Base-by-base conservation (phyloP, 1,284 basidiomycete species). In the Leccinum subspadiceum region DNA sequence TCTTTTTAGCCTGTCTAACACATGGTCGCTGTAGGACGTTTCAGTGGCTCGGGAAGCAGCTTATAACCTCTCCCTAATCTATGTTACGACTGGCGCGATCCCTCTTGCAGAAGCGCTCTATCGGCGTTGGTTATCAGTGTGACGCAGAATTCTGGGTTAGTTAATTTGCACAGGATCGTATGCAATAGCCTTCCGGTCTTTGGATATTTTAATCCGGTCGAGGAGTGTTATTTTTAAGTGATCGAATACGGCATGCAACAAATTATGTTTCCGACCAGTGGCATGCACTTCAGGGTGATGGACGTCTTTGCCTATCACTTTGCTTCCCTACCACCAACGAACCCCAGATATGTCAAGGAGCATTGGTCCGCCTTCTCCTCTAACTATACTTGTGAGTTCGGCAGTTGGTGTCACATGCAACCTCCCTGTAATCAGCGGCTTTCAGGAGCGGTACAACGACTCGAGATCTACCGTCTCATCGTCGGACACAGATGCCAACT, bases 21-120 rank as follows among this genome's bases (percentile, higher is more conserved):
- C 39, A 46, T 7, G 12, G 17, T n/a, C 5, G 46, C 37, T 46
- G 53, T 29, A 73, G 70, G 63, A 64, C 37, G 51, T 62, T 33
- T 65, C 50, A 49, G 56, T 61, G 65, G 78, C 82, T 55, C 81
- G 80, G 62, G 91, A 95, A 69, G 86, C 94, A 3, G 95, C 94
- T 0, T 95, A 95, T 75, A 97, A 97, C 68, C 80, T 97, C 48
- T 86, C 90, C 9, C 76, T 92, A 50, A 88, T 96, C 46, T 95
- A 89, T 75, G 84, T 89, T 8, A 83, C 84, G 51, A 90, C 90
- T 1, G 92, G 91, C 2, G 88, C 89, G 4, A 79, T 83, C 3
- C 81, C 85, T 3, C 73, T 93, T 12, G 91, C 88, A 4, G 79
- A 87, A 59, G 76, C 73, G 0, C 72, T 93, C 51, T 89, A 88